phyloP scores from a whole-genome alignment of 2,329 filamentous ascomycete genomes.

The Pyrenophora graminea region DNA sequence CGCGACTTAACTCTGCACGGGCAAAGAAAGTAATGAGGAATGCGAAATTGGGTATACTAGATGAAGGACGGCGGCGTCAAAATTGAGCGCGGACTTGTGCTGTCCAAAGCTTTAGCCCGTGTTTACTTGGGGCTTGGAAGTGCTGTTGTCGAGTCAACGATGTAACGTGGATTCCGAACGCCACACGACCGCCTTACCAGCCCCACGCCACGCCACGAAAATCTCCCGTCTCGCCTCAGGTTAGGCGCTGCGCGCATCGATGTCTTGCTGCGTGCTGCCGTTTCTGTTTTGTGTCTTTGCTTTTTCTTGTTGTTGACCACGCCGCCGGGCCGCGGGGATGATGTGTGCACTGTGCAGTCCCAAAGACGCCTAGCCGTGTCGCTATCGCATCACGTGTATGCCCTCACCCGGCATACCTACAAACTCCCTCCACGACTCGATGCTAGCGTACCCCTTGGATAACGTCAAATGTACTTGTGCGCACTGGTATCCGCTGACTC shows the following conservation, averaged over 20 bases:
- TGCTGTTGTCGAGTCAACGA: constrained; percentile 16
- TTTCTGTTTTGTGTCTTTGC: neutral
- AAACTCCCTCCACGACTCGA: neutral
- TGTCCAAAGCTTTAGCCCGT: constrained; percentile 18
- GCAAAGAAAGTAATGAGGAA: constrained; percentile 41
- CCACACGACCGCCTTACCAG: neutral
- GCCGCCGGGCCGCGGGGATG: too few relatives aligned
- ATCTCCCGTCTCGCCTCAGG: constrained; percentile 17
- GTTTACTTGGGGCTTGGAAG: constrained; percentile 11
- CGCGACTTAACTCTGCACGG: constrained; percentile 26
- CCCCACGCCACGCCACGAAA: constrained; percentile 16
- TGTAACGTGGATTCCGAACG: neutral
- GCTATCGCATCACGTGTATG: too few relatives aligned
- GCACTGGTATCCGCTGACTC: neutral
- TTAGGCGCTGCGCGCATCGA: constrained; percentile 3
- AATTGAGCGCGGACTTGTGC: constrained; percentile 29
- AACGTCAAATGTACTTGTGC: neutral
- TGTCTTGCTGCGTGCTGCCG: neutral
- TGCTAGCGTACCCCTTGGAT: constrained; percentile 4
- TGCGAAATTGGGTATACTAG: constrained; percentile 27
- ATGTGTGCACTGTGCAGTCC: too few relatives aligned
- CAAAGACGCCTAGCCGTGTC: too few relatives aligned
- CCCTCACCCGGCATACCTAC: too few relatives aligned
- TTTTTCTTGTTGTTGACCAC: too few relatives aligned
- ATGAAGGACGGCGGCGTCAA: constrained; percentile 29